Percentiles rank a stretch among this genome's conserved stretches.
These are phyloP conservation scores for Chlorophyllum brunneum DNA, from an alignment of 768 basidiomycete genomes.

Conservation along the genomic window DNA sequence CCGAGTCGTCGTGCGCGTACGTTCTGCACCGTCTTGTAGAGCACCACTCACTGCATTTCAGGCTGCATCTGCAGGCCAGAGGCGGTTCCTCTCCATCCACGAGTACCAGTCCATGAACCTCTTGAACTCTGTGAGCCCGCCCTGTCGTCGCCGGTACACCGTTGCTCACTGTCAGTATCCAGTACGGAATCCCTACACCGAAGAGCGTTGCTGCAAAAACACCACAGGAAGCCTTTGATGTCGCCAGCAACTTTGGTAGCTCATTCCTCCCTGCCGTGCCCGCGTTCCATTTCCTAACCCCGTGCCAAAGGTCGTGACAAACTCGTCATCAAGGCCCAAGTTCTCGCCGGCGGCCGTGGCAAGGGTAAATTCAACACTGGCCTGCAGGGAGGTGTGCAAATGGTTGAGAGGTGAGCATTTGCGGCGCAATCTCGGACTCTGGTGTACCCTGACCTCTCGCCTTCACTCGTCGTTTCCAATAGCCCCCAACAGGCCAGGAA, in stretches of 20 bases:
- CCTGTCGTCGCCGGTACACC: not conserved
- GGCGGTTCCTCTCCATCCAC: slow-evolving; percentile 92
- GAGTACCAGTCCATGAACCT: slow-evolving; percentile 97
- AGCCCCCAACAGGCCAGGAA: slow-evolving; percentile 89
- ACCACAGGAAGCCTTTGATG: slow-evolving; percentile 83
- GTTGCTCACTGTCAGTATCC: slow-evolving; percentile 8
- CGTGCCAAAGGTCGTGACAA: slow-evolving; percentile 54
- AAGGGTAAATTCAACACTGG: slow-evolving; percentile 97
- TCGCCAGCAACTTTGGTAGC: slow-evolving; percentile 86
- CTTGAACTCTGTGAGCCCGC: slow-evolving; percentile 74
- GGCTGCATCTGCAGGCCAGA: slow-evolving; percentile 77
- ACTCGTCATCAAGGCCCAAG: slow-evolving; percentile 98
- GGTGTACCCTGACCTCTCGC: slow-evolving; percentile 4
- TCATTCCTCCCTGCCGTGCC: slow-evolving; percentile 10
- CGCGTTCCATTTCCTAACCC: slow-evolving; percentile 2
- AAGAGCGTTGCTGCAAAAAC: slow-evolving; percentile 86
- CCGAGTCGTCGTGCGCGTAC: slow-evolving; percentile 62
- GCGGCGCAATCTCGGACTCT: not conserved
- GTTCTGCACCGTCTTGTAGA: slow-evolving; percentile 16
- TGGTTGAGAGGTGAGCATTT: slow-evolving; percentile 69
- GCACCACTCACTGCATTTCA: slow-evolving; percentile 22
- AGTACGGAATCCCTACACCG: slow-evolving; percentile 97
- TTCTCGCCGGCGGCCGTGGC: slow-evolving; percentile 96
- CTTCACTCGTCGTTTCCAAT: not conserved
- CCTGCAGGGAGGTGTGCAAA: slow-evolving; percentile 95